These are phyloP conservation scores for Casaregolazyma suthepensis DNA, from an alignment of 1,139 yeast genomes.

Conservation along the genomic window DNA sequence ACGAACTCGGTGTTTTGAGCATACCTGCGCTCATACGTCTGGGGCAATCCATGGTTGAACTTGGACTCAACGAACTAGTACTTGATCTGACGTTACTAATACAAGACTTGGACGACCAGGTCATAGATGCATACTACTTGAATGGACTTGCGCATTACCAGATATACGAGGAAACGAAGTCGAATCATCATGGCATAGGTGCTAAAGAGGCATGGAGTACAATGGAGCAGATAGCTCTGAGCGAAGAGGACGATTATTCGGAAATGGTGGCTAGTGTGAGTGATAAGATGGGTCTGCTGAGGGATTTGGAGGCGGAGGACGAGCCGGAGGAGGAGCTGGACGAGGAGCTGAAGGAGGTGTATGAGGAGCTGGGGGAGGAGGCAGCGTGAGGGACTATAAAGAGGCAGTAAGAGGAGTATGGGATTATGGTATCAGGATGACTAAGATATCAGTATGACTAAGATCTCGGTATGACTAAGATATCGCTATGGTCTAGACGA, in stretches of 20 bases:
- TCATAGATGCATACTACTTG: slow-evolving; percentile 71
- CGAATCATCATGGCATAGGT: slow-evolving; percentile 28
- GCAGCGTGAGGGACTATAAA: no score
- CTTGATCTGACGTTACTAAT: slow-evolving; percentile 53
- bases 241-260: slow-evolving; percentile 25
- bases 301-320: slow-evolving; percentile 27
- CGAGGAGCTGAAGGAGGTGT: slow-evolving; percentile 16
- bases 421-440: no score
- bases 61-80: slow-evolving; percentile 63
- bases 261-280: slow-evolving; percentile 27
- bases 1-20: slow-evolving; percentile 43
- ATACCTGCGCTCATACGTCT: slow-evolving; percentile 65
- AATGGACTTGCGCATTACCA: slow-evolving; percentile 73
- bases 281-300: slow-evolving; percentile 34
- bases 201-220: slow-evolving; percentile 30
- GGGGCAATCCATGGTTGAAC: slow-evolving; percentile 54
- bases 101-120: slow-evolving; percentile 75
- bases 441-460: no score
- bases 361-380: slow-evolving; percentile 17
- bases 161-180: slow-evolving; percentile 22
- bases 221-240: slow-evolving; percentile 21
- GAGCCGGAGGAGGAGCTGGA: slow-evolving; percentile 23
- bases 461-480: no score
- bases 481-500: no score
- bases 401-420: no score